Evolutionary conservation across 129 eudicot genomes (phyloP), one percentile per base, ranked within the genome.

Genomic region (Logfia minima): DNA sequence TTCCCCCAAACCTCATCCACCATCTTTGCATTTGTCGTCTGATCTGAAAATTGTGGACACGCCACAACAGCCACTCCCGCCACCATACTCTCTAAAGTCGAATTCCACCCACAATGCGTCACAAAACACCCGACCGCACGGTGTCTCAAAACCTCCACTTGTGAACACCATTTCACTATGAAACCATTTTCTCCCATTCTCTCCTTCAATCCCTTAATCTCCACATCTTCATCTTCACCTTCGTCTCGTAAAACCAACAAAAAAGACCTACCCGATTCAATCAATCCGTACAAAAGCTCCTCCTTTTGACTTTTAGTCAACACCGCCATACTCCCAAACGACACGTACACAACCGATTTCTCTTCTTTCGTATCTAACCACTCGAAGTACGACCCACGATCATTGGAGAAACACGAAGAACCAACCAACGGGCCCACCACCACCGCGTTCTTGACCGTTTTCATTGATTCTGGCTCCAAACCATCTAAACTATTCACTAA

Each of bases 391-490:
- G 66, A 60, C 14, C 77, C 83, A 2, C 26, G 58, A 6, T 66
- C 68, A 22, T 80, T 79, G 2, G 66, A 43, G 7, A 81, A 41
- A 41, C 48, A 76, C 10, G 83, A 81, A 3, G 85, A 84, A 0
- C 91, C 86, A 32, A 90, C 73, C 37, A 86, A 76, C 0, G 96
- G 93, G 1, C 96, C 96, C 1, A 90, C 52, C 0, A 88, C 48
- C 2, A 87, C 14, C 4, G 29, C 29, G 14, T 56, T 56, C 62
- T 41, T 41, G 48, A 60, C 8, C 21, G 66, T n/a, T 60, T n/a
- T 22, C 29, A 60, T 60, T 8, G 66, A 60, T 19, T 60, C 66
- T 1, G 29, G 66, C 66, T 90, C 93, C 8, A 88, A 41, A 31
- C 70, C 88, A n/a, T 84, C 77, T 37, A 86, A 81, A 0, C 84